phyloP scores from a whole-genome alignment of 805 yeast species.

The Lipomyces orientalis region DNA sequence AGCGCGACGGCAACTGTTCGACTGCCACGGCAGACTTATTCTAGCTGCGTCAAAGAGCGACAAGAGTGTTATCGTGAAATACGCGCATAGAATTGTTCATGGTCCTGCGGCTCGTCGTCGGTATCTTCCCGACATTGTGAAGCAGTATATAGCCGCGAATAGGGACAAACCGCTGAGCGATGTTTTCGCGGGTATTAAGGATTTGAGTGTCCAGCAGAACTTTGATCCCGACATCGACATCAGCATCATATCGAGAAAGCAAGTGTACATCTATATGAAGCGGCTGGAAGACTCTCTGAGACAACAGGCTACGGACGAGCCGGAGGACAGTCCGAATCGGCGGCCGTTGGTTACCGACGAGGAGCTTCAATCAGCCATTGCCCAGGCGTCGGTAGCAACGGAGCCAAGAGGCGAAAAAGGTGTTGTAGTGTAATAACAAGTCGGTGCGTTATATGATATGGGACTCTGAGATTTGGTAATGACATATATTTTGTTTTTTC shows the following conservation, averaged over 20 bases:
- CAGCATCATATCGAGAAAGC: constrained; percentile 25
- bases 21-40: constrained; percentile 34
- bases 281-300: constrained; percentile 13
- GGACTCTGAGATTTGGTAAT: not conserved
- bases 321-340: not conserved
- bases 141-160: constrained; percentile 22
- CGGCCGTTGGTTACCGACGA: not conserved
- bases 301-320: not conserved
- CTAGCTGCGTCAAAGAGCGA: constrained; percentile 29
- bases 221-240: constrained; percentile 22
- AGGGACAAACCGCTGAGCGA: constrained; percentile 24
- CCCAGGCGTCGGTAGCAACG: not conserved
- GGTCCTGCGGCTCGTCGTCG: constrained; percentile 32
- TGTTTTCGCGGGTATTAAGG: constrained; percentile 23
- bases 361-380: not conserved
- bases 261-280: constrained; percentile 30
- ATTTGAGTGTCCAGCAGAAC: not conserved
- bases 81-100: constrained; percentile 30
- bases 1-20: constrained; percentile 26
- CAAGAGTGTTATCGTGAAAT: constrained; percentile 26
- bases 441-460: not conserved
- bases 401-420: not conserved
- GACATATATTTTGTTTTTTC: not conserved
- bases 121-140: constrained; percentile 30
- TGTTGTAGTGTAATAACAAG: not conserved